Evolutionary conservation across 2,329 filamentous ascomycete species (phyloP), one percentile per base, ranked within the genome.

Genomic region (Ilyonectria mors-panacis): DNA sequence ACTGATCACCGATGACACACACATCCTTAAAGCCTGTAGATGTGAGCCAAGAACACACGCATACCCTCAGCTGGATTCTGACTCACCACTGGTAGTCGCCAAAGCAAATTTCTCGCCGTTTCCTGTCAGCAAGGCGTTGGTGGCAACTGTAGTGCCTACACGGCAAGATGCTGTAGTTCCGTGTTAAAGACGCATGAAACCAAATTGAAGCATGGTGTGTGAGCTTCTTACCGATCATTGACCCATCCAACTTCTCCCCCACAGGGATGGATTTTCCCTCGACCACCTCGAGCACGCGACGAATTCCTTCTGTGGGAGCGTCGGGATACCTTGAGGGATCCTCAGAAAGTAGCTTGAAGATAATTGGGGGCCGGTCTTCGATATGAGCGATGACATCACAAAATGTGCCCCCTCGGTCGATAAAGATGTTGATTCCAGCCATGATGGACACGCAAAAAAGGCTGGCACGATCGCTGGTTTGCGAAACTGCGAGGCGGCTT

Each of bases 61-160:
- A 45, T 21, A 51, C 2, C 1, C 5, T 10, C 2, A 6, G 3
- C 28, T 45, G 17, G 21, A 4, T 19, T 3, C 6, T 4, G 12
- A 48, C 44, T 26, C 39, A 69, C 70, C 69, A 6, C 90, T 91
- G 0, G 91, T 93, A 2, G 92, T 89, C 5, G 93, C 84, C 77
- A 94, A 86, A 2, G 90, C 92, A 73, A 92, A 92, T 61, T 85
- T 86, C 76, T 93, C 91, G 17, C 92, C 92, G 76, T 94, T 94
- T 23, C 91, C 81, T 74, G 93, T 91, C 1, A 94, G 81, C n/a
- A 94, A 79, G 0, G 92, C 91, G 80, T 94, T 94, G 0, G 92
- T 94, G 1, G 91, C 92, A 7, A 94, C 90, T 0, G 92, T 94
- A 1, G 92, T 94, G 15, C 92, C 92, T 87, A 94, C 93, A 9